Evolutionary conservation across 306 rosid species (phyloP).

Genomic region (Vigna trinervia): DNA sequence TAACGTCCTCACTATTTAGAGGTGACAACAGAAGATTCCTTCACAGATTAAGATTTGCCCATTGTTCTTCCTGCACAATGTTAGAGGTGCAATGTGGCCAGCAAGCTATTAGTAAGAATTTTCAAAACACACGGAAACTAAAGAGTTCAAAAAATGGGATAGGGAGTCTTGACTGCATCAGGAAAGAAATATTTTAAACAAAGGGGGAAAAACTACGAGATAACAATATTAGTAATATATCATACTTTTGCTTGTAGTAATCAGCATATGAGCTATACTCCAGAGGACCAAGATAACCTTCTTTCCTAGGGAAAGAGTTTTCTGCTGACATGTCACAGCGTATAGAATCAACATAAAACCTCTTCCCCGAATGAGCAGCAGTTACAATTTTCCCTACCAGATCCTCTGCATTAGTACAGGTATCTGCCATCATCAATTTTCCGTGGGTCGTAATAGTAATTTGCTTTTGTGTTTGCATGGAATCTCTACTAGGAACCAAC

Average conservation of each 20-base stretch:
- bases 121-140: not conserved
- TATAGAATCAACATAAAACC: conserved; percentile 97
- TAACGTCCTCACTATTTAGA: conserved; percentile 46
- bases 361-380: conserved; percentile 98
- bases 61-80: conserved; percentile 70
- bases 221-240: conserved; percentile 34
- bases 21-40: conserved; percentile 59
- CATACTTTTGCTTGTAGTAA: conserved; percentile 97
- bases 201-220: conserved; percentile 29
- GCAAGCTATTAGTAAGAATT: conserved; percentile 45
- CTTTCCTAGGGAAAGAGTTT: conserved; percentile 95
- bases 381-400: conserved; percentile 90
- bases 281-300: conserved; percentile 98
- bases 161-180: conserved; percentile 30
- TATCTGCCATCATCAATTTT: conserved; percentile 90
- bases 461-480: conserved; percentile 53
- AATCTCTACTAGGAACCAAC: conserved; percentile 75
- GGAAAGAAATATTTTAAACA: conserved; percentile 29
- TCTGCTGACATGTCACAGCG: conserved; percentile 91
- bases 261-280: conserved; percentile 99
- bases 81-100: conserved; percentile 58
- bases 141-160: conserved; percentile 29
- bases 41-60: conserved; percentile 69
- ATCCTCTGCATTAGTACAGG: conserved; percentile 72
- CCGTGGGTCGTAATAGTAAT: conserved; percentile 52